phyloP scores from a whole-genome alignment of 2,329 filamentous ascomycete species.

The Mycosphaerelloides madeirae region DNA sequence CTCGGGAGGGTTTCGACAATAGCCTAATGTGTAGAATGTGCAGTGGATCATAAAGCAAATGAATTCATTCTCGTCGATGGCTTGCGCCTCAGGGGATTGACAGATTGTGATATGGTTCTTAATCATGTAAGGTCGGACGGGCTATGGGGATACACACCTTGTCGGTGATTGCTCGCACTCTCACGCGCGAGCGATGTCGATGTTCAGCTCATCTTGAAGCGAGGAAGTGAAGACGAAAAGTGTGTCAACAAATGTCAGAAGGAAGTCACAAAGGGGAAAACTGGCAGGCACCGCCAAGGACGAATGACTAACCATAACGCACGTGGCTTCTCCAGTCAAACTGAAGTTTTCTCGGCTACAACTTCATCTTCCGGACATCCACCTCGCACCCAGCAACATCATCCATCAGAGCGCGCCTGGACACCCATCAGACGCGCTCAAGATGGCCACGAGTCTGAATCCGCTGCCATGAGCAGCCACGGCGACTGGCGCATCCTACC shows the following conservation, averaged over 20 bases:
- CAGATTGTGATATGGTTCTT: slow-evolving; percentile 63
- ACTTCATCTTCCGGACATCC: too few relatives aligned
- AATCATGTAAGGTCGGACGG: slow-evolving; percentile 46
- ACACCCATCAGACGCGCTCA: too few relatives aligned
- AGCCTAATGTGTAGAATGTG: neutral
- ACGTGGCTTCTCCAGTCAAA: too few relatives aligned
- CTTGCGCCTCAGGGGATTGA: slow-evolving; percentile 71
- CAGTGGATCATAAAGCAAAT: slow-evolving; percentile 38
- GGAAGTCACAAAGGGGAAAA: neutral
- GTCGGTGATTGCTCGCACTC: slow-evolving; percentile 5
- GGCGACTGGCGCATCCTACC: neutral
- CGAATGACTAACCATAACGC: too few relatives aligned
- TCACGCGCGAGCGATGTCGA: slow-evolving; percentile 3
- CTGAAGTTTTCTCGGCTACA: too few relatives aligned
- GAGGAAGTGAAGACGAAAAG: neutral
- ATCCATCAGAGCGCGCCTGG: too few relatives aligned
- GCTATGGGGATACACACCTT: slow-evolving; percentile 6
- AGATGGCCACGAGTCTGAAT: too few relatives aligned
- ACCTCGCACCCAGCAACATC: too few relatives aligned
- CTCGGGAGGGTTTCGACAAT: too few relatives aligned
- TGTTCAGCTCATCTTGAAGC: slow-evolving; percentile 9
- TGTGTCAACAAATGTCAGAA: neutral
- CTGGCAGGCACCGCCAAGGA: neutral
- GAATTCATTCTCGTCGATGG: slow-evolving; percentile 51
- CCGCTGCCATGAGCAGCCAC: too few relatives aligned